A percentile compares a stretch with the other conserved stretches of the same genome.
phyloP scores from a whole-genome alignment of 202 grass and related monocot species.

The Miscanthus sacchariflorus region DNA sequence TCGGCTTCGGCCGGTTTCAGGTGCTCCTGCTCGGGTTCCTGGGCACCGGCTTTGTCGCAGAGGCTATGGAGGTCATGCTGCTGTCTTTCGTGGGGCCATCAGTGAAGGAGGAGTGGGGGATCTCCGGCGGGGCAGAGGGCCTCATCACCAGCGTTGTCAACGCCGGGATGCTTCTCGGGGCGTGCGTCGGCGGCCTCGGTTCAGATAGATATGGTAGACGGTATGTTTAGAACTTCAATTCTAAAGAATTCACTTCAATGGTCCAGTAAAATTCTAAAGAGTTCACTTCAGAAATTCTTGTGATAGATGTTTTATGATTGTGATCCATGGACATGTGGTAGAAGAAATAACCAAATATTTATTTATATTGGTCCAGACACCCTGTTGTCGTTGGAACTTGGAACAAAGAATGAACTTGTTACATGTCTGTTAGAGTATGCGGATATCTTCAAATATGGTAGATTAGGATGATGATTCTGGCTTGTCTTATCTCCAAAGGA shows the following conservation, averaged over 20 bases:
- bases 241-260: background rate
- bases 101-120: conserved; percentile 63
- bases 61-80: conserved; percentile 81
- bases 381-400: background rate
- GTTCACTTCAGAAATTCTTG: background rate
- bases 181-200: conserved; percentile 55
- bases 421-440: background rate
- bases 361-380: background rate
- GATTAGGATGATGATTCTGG: background rate
- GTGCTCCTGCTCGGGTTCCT: conserved; percentile 64
- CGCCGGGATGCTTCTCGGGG: conserved; percentile 71
- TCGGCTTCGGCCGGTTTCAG: conserved; percentile 86
- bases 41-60: conserved; percentile 56
- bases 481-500: too few species aligned
- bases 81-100: conserved; percentile 73
- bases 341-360: background rate
- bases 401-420: background rate
- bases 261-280: background rate
- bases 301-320: background rate
- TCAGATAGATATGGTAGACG: conserved; percentile 79
- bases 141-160: conserved; percentile 74
- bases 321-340: background rate
- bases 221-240: conserved; percentile 22
- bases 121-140: conserved; percentile 64
- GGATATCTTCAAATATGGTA: too few species aligned